Evolutionary conservation across 495 filamentous ascomycete genomes (phyloP).

Genomic region (Pyronema omphalodes): DNA sequence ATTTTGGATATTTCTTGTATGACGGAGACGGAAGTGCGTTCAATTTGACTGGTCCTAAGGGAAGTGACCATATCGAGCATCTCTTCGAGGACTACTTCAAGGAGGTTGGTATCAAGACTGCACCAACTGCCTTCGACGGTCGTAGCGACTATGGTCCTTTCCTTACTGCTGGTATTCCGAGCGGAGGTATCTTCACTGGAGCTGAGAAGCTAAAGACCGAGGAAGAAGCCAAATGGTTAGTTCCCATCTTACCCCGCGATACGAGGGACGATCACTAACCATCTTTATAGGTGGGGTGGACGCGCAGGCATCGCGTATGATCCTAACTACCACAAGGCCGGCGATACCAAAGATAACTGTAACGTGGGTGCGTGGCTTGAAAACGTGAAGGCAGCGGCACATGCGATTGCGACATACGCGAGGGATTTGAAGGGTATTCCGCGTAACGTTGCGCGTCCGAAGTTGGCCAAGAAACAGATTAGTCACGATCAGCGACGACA

Average conservation of each 20-base stretch:
- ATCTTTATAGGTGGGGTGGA: constrained; percentile 26
- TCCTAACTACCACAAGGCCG: constrained; percentile 41
- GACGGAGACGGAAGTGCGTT: constrained; percentile 50
- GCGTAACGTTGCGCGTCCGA: not conserved
- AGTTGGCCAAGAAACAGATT: not conserved
- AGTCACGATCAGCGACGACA: not conserved
- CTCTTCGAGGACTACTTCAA: constrained; percentile 44
- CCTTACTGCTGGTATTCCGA: constrained; percentile 41
- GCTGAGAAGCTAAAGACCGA: constrained; percentile 48
- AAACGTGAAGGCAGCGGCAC: constrained; percentile 43
- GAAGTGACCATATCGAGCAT: constrained; percentile 43
- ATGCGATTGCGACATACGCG: constrained; percentile 44
- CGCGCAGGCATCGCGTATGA: constrained; percentile 40
- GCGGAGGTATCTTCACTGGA: constrained; percentile 50
- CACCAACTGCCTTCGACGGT: constrained; percentile 40
- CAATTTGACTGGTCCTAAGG: constrained; percentile 42
- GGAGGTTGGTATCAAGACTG: constrained; percentile 26
- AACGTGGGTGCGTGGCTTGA: constrained; percentile 39
- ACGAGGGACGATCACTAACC: not conserved
- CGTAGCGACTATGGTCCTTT: constrained; percentile 55
- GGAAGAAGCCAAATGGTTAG: constrained; percentile 28
- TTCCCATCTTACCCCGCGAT: not conserved
- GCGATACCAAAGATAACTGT: constrained; percentile 43
- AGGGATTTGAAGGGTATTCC: constrained; percentile 29
- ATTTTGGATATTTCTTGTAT: constrained; percentile 49